These are phyloP conservation scores for Podospora pseudopauciseta DNA, from an alignment of 495 filamentous ascomycete species.

Conservation along the genomic window DNA sequence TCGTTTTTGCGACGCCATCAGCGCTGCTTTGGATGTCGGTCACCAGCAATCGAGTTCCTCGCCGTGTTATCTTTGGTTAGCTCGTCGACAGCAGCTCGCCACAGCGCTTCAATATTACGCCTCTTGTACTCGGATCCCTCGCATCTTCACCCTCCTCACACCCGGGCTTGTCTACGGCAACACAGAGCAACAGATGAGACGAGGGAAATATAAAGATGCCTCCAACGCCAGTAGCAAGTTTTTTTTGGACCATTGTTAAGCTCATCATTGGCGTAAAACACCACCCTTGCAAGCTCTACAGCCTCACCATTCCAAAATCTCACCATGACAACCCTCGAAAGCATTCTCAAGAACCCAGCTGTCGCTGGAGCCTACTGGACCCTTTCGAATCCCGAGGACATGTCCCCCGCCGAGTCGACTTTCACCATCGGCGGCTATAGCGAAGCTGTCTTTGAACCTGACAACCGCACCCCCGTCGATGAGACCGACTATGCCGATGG, in stretches of 20 bases:
- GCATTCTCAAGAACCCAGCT: neutral
- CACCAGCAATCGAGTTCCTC: neutral
- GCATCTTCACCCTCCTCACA: neutral
- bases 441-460: neutral
- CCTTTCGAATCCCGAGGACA: neutral
- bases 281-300: neutral
- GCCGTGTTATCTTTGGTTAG: no score
- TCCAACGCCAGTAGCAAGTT: neutral
- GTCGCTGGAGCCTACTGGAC: neutral
- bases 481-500: neutral
- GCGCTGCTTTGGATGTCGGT: neutral
- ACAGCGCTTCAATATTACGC: neutral
- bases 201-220: neutral
- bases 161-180: neutral
- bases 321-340: neutral
- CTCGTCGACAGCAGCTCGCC: neutral
- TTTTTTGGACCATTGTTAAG: neutral
- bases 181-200: neutral
- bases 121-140: neutral
- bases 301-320: neutral
- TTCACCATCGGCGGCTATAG: neutral
- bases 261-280: neutral
- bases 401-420: neutral
- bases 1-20: neutral
- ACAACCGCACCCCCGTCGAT: neutral